phyloP scores from a whole-genome alignment of 2,329 filamentous ascomycete genomes.

The Aspergillus fischeri region DNA sequence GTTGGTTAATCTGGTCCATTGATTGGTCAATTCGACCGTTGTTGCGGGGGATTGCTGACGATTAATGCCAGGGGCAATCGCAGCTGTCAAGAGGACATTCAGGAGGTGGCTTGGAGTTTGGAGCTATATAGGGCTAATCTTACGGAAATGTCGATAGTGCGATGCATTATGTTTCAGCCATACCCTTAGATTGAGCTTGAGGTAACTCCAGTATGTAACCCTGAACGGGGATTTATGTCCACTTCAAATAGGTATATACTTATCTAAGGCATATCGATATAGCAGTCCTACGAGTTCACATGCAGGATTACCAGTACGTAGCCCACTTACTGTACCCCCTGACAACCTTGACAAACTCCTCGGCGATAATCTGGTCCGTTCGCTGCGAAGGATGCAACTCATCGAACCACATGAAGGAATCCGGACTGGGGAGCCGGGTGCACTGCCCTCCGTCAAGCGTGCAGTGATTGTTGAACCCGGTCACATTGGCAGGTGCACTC shows the following conservation, averaged over 20 bases:
- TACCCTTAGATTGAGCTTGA: neutral
- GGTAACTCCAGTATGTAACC: neutral
- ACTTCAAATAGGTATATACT: neutral
- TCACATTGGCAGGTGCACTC: conserved; percentile 58
- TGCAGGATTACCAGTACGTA: conserved; percentile 20
- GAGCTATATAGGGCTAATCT: neutral
- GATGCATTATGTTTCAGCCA: neutral
- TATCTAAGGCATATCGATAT: neutral
- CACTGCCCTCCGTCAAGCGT: conserved; percentile 38
- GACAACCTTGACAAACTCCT: conserved; percentile 54
- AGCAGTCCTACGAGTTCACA: neutral
- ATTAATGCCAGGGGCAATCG: neutral
- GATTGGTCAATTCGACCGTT: conserved; percentile 1
- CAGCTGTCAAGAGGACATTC: neutral
- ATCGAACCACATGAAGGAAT: conserved; percentile 71
- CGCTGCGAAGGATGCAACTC: conserved; percentile 67
- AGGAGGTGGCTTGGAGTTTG: neutral
- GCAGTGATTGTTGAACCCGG: conserved; percentile 57
- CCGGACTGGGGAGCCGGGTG: conserved; percentile 41
- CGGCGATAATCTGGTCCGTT: conserved; percentile 55
- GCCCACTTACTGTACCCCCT: conserved; percentile 39
- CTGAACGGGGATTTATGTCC: neutral
- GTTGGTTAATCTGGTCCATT: conserved; percentile 1
- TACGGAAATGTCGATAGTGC: neutral
- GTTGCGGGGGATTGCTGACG: neutral